These are phyloP conservation scores for Microcyclospora pomicola DNA, from an alignment of 2,329 filamentous ascomycete species.

Conservation along the genomic window DNA sequence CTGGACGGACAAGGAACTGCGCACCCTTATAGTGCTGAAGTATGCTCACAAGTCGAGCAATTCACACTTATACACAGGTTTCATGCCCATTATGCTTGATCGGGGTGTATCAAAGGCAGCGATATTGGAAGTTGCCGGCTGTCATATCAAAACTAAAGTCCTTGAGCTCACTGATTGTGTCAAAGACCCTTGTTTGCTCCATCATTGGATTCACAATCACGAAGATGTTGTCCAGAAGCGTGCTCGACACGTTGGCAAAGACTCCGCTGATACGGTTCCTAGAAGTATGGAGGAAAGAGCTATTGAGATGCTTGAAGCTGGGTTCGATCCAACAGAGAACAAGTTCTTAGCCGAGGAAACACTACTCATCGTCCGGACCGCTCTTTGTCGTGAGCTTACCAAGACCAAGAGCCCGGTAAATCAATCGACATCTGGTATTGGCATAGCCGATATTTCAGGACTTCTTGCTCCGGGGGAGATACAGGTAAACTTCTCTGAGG, in stretches of 20 bases:
- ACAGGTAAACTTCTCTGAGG: constrained; percentile 50
- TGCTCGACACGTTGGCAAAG: constrained; percentile 23
- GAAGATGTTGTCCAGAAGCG: constrained; percentile 24
- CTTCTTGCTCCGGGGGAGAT: constrained; percentile 51
- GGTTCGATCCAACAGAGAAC: constrained; percentile 7
- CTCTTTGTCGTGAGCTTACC: constrained; percentile 10
- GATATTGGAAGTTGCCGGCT: constrained; percentile 37
- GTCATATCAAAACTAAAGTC: constrained; percentile 40
- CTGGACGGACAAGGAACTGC: constrained; percentile 25
- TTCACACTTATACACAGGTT: constrained; percentile 50
- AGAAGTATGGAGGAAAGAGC: constrained; percentile 37
- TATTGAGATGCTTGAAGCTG: constrained; percentile 39
- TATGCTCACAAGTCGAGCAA: constrained; percentile 34
- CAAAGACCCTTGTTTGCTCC: constrained; percentile 35
- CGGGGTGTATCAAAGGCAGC: constrained; percentile 35
- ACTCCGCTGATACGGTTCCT: constrained; percentile 42
- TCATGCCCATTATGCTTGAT: constrained; percentile 54
- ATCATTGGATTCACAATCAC: constrained; percentile 40
- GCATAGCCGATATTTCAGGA: constrained; percentile 53
- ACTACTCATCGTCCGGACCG: constrained; percentile 1
- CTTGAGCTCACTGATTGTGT: constrained; percentile 39
- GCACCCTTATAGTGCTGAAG: constrained; percentile 46
- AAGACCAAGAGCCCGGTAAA: constrained; percentile 37
- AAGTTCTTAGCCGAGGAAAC: constrained; percentile 2
- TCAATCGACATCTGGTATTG: constrained; percentile 48